Evolutionary conservation across 148 eudicot genomes (phyloP), one percentile per base, ranked within the genome.

Genomic region (Fagopyrum tataricum): DNA sequence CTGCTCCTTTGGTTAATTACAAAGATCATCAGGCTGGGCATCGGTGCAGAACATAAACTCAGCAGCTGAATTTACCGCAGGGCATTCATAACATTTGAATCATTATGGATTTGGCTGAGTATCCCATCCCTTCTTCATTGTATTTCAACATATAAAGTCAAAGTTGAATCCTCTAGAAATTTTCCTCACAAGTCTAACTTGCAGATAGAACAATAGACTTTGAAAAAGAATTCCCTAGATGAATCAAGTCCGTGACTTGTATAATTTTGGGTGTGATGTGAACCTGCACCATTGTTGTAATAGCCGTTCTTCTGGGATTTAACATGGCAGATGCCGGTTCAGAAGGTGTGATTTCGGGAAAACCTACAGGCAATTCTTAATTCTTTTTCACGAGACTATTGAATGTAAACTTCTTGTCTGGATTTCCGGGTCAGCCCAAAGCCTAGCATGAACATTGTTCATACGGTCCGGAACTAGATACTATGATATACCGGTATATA

Each of bases 101-200:
- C n/a, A 61, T 26, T 61, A 61, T 61, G n/a, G 4, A 39, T 39
- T 31, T 64, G 69, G 69, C 9, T 64, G 43, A 64, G 69, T 4
- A 14, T 64, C 43, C 42, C 37, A 31, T 1, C 37, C 37, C 37
- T 31, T 31, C 69, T 5, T 64, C 66, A 39, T 64, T 64, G 44
- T 64, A 64, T 64, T 64, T 64, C 43, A 39, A 64, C 44, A 39
- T 37, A 64, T 64, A 15, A 64, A 24, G 66, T 7, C 62, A 56
- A 31, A 24, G 41, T 39, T 64, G 44, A 64, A 61, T 10, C 67
- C 41, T 24, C 17, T 61, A 61, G 69, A 43, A 64, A 64, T 64
- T 64, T 64, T 64, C 43, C 69, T 7, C 31, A 31, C 2, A 64
- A 64, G 69, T 64, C 69, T 64, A 64, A 37, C 41, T 12, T 4